Evolutionary conservation across 73 alveolate genomes (phyloP), one percentile per base, ranked within the genome.

Genomic region (Paramecium sonneborni): DNA sequence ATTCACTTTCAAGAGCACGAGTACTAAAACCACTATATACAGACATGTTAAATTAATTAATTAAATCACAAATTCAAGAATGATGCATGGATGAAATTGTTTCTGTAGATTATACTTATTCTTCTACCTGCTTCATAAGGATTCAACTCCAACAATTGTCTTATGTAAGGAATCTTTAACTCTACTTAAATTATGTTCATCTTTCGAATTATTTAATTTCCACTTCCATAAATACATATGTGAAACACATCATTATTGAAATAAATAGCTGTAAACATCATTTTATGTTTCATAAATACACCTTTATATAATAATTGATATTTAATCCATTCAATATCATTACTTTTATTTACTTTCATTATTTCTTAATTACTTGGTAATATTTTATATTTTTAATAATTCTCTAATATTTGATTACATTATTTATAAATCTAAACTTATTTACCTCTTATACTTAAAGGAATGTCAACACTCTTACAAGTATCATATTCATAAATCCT

Each of bases 11-110:
- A 12, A 62, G 24, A 11, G 48, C 84, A 10, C 48, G 2, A 24
- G 46, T 26, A 62, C 84, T 28, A 62, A 62, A 62, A 62, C 84
- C 24, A 62, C 84, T 62, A 62, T 62, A 62, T 62, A 62, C 84
- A 23, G 44, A 62, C 84, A 62, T 62, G 20, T 48, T 62, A 24
- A 39, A 76, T 76, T 43, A 76, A 24, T 76, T 62, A 52, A 52
- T 52, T 18, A 62, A 30, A 79, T 79, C 76, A 43, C 41, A 79
- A 39, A 79, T 74, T 79, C 48, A 79, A 24, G 55, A 79, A 43
- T 1, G 90, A 12, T 20, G 76, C 90, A 79, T 79, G 69, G 14
- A 79, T 39, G 24, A 43, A 79, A 15, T 79, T 30, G 23, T 79
- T 43, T 79, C 76, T 79, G 28, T 43, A 79, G 3, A 41, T 79